These are phyloP conservation scores for Yarrowia sp. DNA, from an alignment of 805 yeast genomes.

Conservation along the genomic window DNA sequence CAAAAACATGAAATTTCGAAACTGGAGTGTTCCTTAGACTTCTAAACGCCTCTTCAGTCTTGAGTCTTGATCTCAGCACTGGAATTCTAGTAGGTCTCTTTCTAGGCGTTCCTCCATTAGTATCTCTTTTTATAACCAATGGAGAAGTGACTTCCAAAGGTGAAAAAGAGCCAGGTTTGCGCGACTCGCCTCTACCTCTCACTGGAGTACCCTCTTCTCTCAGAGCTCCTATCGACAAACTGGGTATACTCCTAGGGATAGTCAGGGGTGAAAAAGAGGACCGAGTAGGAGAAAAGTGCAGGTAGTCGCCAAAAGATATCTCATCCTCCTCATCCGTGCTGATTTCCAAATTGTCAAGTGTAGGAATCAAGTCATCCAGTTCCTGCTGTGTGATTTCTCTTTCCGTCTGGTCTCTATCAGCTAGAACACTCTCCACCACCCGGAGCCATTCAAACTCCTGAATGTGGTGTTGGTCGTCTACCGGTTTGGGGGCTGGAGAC, in stretches of 20 bases:
- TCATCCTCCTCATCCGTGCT: neutral
- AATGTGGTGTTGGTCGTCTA: neutral
- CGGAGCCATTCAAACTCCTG: conserved; percentile 9
- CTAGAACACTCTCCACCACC: neutral
- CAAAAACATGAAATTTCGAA: neutral
- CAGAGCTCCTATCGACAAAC: too few relatives aligned
- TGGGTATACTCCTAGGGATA: too few relatives aligned
- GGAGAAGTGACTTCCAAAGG: neutral
- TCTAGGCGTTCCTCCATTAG: neutral
- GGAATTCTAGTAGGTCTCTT: neutral
- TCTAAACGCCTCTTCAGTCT: too few relatives aligned
- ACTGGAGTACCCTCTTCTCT: too few relatives aligned
- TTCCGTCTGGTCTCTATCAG: neutral
- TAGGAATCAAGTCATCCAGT: neutral
- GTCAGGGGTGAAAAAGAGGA: too few relatives aligned
- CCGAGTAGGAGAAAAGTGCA: neutral
- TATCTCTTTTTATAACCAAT: neutral
- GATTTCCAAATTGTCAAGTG: neutral
- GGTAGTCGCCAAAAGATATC: neutral
- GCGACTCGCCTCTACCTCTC: neutral
- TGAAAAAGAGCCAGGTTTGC: neutral
- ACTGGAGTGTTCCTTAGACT: neutral
- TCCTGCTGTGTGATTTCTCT: neutral
- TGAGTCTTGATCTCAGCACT: neutral
- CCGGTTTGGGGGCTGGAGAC: neutral